phyloP scores from a whole-genome alignment of 2,329 filamentous ascomycete species.

The Seiridium unicorne region DNA sequence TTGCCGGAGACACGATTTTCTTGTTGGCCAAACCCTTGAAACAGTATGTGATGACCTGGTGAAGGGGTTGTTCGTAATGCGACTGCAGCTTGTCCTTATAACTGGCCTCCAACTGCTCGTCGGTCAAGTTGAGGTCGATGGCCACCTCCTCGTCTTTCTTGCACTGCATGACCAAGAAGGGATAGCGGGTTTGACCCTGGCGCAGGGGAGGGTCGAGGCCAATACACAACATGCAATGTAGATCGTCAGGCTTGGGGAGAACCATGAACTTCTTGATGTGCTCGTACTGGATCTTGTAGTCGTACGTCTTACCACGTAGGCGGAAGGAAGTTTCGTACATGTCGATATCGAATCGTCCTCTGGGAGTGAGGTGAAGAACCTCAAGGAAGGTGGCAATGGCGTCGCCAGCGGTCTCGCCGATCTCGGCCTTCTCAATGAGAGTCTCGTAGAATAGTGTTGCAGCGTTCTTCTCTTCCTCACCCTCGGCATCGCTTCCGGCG shows the following conservation, averaged over 20 bases:
- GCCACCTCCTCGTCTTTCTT: constrained; percentile 97
- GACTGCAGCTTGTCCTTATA: constrained; percentile 88
- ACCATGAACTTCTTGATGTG: constrained; percentile 99
- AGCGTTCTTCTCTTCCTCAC: constrained; percentile 90
- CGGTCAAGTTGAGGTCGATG: constrained; percentile 93
- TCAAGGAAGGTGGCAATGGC: constrained; percentile 97
- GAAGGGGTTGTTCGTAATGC: constrained; percentile 91
- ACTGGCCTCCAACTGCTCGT: constrained; percentile 76
- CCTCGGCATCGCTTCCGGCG: constrained; percentile 63
- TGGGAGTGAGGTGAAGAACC: constrained; percentile 93
- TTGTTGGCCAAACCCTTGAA: constrained; percentile 94
- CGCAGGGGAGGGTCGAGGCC: constrained; percentile 92
- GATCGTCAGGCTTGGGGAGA: constrained; percentile 95
- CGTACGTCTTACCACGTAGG: constrained; percentile 96
- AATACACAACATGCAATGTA: constrained; percentile 91
- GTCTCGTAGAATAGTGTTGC: constrained; percentile 98
- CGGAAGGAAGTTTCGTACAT: constrained; percentile 99
- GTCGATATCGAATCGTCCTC: constrained; percentile 99
- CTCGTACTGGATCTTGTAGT: constrained; percentile 99
- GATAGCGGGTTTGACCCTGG: constrained; percentile 96
- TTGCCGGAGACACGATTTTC: constrained; percentile 90
- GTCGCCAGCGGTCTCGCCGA: constrained; percentile 97
- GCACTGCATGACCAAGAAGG: constrained; percentile 98
- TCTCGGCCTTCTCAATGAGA: constrained; percentile 96
- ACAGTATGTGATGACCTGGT: constrained; percentile 91